Base-by-base conservation (phyloP, 2,329 filamentous ascomycete species). In the Pleoardoris graminearum region DNA sequence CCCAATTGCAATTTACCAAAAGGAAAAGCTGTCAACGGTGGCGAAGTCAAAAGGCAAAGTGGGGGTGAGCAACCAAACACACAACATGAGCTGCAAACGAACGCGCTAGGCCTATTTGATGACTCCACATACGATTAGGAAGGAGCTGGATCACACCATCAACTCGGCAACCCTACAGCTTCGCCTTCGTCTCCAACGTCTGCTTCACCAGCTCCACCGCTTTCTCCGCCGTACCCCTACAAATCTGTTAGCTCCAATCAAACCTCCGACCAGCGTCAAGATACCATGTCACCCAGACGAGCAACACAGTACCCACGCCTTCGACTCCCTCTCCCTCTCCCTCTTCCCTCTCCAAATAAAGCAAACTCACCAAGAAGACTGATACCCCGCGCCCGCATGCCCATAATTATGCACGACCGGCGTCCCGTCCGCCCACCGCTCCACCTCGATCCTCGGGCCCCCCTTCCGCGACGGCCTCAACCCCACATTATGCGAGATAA, bases 401-500 rank as follows among this genome's bases (percentile, higher is more conserved):
- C 89, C 89, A 64, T 92, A 92, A 63, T 91, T 89, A 73, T 94
- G 90, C 48, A 94, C 19, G 83, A 82, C 29, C 81, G 85, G 45
- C 1, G 69, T 57, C 4, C 57, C 61, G 57, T 80, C 76, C 39
- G 89, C 81, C 58, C 77, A 77, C 66, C 89, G 87, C 67, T 81
- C 75, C 1, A 62, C 85, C 74, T 95, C 91, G 22, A 96, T 77
- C 52, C 92, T 82, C 16, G 90, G 84, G 0, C 91, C 91, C 1
- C 83, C 87, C 52, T 85, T 80, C 39, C 92, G 79, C 61, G 85
- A 82, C 4, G 91, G 92, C 57, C 92, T 81, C 65, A 96, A 68
- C 0, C 92, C 92, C 22, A 96, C 91, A 4, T 85, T 88, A 68
- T 95, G 90, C 10, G 90, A 80, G 46, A 96, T 80, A 16, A 96